These are phyloP conservation scores for Blumeria graminis DNA, from an alignment of 2,329 filamentous ascomycete species.

Conservation along the genomic window DNA sequence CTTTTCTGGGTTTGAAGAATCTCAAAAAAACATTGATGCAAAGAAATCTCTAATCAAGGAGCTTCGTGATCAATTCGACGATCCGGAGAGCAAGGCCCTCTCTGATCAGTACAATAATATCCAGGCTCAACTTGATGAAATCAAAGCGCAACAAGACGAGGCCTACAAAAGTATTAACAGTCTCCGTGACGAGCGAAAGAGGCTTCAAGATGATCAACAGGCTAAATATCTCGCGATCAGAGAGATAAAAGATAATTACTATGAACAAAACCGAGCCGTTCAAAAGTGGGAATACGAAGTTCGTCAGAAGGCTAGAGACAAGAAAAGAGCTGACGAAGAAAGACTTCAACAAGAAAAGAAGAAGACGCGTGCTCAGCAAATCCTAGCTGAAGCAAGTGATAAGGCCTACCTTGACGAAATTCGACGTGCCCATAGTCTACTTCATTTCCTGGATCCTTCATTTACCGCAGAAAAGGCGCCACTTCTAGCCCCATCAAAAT, in stretches of 20 bases:
- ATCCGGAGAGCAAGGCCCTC: constrained; percentile 72
- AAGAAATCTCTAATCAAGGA: constrained; percentile 71
- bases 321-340: constrained; percentile 58
- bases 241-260: constrained; percentile 78
- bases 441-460: constrained; percentile 73
- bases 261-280: constrained; percentile 57
- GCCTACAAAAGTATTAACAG: constrained; percentile 70
- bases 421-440: constrained; percentile 61
- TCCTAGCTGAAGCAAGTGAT: constrained; percentile 59
- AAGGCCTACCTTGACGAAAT: constrained; percentile 89
- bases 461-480: constrained; percentile 40
- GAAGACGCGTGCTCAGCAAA: constrained; percentile 50
- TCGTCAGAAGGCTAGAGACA: constrained; percentile 51
- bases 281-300: constrained; percentile 65
- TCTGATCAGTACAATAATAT: constrained; percentile 69
- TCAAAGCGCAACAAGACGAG: constrained; percentile 81
- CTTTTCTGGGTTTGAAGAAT: constrained; percentile 62
- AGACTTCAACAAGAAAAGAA: constrained; percentile 46
- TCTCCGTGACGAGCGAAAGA: constrained; percentile 66
- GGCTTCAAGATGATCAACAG: constrained; percentile 65
- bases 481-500: constrained; percentile 40
- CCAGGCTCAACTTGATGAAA: constrained; percentile 64
- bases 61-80: constrained; percentile 70
- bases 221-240: constrained; percentile 63
- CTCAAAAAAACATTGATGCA: constrained; percentile 74